Base-by-base conservation (phyloP, 345 rosid species). In the Hirschfeldia incana region DNA sequence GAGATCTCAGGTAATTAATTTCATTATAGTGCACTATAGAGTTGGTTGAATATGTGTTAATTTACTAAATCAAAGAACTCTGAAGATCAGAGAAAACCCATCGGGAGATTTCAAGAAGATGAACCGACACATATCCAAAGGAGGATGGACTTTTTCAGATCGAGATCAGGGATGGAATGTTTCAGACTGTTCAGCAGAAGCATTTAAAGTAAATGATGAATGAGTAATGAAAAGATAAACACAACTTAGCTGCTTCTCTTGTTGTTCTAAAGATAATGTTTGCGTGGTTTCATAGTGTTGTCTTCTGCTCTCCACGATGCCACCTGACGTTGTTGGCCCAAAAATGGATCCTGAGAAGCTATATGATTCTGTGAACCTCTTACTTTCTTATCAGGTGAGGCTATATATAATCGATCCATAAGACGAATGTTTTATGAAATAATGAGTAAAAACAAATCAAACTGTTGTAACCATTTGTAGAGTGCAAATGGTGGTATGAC, bases 91-190 rank as follows among this genome's bases (percentile, higher is more conserved):
- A 69, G 87, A 86, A 30, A 84, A 88, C 73, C 91, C 91, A 59
- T 75, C 87, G 4, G 91, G 90, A 0, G 87, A 89, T 72, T 86
- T 78, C 58, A 86, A 72, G 80, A 78, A 76, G 72, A 88, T 86
- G 93, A 74, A 77, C 64, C 86, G 93, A 4, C 91, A 89, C 60
- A 89, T 88, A 26, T 88, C 89, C 0, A 89, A 88, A 79, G 94
- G 94, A 29, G 78, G 91, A 8, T 89, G 94, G 94, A 83, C 94
- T n/a, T 89, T 89, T 70, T 86, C 91, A 0, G 89, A 84, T 76
- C 87, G 84, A 78, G 94, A 88, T 74, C 91, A 89, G 37, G 94
- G 94, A 7, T 89, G 94, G 91, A 90, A 86, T 79, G 91, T 89
- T 62, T 89, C 94, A 11, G 91, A 90, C 69, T 87, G 90, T 80